Base-by-base conservation (phyloP, 805 yeast species). In the Spathaspora sp. region DNA sequence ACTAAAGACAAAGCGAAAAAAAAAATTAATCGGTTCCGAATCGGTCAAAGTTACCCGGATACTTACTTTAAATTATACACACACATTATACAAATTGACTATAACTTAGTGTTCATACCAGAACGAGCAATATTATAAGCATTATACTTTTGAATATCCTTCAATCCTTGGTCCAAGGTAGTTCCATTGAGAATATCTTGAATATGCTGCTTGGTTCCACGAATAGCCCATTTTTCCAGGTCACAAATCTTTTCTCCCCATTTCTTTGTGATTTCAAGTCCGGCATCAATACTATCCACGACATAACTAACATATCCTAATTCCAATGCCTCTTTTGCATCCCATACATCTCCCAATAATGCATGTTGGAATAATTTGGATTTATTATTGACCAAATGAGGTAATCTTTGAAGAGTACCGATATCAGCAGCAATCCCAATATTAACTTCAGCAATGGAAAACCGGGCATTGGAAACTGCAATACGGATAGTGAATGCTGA, bases 361-460 rank as follows among this genome's bases (percentile, higher is more conserved):
- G 87, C 82, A 46, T 81, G 66, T 57, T 85, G 87, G 62, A 76
- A 77, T 54, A 85, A 67, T 69, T 80, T 73, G 5, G 89, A 82
- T 14, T 72, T 67, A 62, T 85, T 85, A 43, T 76, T 77, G 17
- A 78, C 77, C 1, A 83, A 51, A 17, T 62, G 60, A 5, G 89
- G 85, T 52, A 86, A 60, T 61, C 93, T 74, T 66, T 87, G 92
- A 52, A 87, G 70, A 1, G 88, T 77, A 4, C 96, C 96, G 60
- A 87, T 85, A 63, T 88, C 94, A 1, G 94, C 91, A 39, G 88
- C 79, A 62, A 88, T 75, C 2, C 93, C 94, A 49, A 87, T 74
- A 55, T 82, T 80, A 53, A 87, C 82, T 67, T 87, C 96, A 51
- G 86, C 79, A 51, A 88, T 79, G 42, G 86, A 76, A 56, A 86